Conservation (phyloP, 2,329 filamentous ascomycete genomes). For the Blastomyces gilchristii region DNA sequence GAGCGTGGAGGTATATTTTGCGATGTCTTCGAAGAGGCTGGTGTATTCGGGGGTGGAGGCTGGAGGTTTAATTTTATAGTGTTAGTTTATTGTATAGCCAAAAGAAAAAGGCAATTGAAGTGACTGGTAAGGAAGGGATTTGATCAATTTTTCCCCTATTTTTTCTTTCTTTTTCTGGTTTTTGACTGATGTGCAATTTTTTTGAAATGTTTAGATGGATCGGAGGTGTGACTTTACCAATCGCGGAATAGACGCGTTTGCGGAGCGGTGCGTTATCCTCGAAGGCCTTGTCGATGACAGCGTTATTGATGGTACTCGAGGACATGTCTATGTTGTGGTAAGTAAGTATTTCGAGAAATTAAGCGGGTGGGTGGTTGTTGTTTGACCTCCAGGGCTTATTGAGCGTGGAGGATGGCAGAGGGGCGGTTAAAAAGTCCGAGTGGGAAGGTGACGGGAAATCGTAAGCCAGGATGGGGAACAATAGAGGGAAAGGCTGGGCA, state of each 20-base stretch:
- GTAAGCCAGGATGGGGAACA: neutral
- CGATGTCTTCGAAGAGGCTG: conserved; percentile 41
- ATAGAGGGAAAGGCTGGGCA: neutral
- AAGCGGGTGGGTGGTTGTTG: neutral
- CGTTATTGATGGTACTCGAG: neutral
- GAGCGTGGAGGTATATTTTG: conserved; percentile 34
- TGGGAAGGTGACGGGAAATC: neutral
- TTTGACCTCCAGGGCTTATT: neutral
- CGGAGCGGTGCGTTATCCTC: conserved; percentile 30
- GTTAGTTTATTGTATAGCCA: neutral
- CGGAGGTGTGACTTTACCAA: conserved; percentile 24
- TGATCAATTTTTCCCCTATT: neutral
- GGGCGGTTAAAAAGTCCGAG: neutral
- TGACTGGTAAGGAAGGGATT: neutral
- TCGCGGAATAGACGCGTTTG: conserved; percentile 36
- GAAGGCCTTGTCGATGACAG: conserved; percentile 33
- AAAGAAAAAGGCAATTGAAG: neutral
- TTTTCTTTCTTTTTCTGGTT: neutral
- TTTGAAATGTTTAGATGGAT: conserved; percentile 5
- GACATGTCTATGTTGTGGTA: conserved; percentile 8
- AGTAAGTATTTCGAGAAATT: neutral
- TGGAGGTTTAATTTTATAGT: conserved; percentile 13
- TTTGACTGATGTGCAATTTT: neutral
- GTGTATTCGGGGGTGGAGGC: conserved; percentile 30
- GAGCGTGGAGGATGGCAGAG: neutral